Base-by-base conservation (phyloP, 371 early-diverging fungal genomes). In the Gilbertella persicaria region DNA sequence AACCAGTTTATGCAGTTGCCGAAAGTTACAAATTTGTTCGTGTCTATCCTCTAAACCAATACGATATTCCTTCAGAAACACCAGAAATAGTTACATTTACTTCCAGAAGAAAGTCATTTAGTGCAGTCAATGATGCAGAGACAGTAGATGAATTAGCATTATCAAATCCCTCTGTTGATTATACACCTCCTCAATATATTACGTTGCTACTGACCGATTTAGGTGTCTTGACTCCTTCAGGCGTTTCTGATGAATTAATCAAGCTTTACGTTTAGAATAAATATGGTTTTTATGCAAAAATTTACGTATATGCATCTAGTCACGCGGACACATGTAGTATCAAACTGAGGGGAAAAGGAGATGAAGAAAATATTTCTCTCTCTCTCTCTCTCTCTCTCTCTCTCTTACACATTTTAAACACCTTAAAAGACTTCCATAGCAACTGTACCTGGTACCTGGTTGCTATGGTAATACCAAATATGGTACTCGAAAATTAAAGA, bases 21-120 rank as follows among this genome's bases (percentile, higher is more conserved):
- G 99, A 98, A 75, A 91, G 95, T 66, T 96, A 91, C 77, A 98
- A 98, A 73, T 97, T 98, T 75, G 94, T 95, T 56, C 88, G 95
- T 67, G 67, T 93, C 56, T 87, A 90, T 66, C 90, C 94, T 50
- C 74, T 98, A 69, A 85, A 89, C 71, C 90, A 98, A 69, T 83
- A 89, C 53, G 88, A 90, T 58, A 78, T 95, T 45, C 90, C 90
- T 9, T 79, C 89, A 10, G 73, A 85, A 49, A 67, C 85, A 24
- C 79, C 85, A 20, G 84, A 84, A 56, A 75, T 85, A 29, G 69
- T 88, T n/a, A 71, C 85, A 21, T 85, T 88, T 68, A 71, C 71
- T 1, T 58, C 71, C 10, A 61, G 73, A 45, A 58, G 69, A 46
- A 73, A 77, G 36, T 68, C 68, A 35, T 63, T 65, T 26, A 64